Base-by-base conservation (phyloP, 2,329 filamentous ascomycete genomes). In the Dactylonectria estremocensis region DNA sequence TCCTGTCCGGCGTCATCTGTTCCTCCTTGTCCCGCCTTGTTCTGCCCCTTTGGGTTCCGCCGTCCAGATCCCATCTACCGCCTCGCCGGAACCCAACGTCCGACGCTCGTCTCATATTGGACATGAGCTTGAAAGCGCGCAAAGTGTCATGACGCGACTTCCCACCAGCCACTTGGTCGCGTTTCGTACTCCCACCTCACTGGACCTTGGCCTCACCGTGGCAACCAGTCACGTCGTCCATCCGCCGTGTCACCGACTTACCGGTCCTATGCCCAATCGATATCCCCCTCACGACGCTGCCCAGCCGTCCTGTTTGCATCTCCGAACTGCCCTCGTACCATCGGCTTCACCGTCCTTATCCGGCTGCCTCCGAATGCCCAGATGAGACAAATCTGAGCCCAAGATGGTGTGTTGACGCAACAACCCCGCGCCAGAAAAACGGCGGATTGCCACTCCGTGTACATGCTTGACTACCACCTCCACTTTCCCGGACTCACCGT, bases 211-310 rank as follows among this genome's bases (percentile, higher is more conserved):
- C 31, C 31, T 46, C 35, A 43, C 35, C 3, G 5, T 24, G 10
- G 53, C 53, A 45, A 53, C 54, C 54, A 64, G 35, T 43, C 24
- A 56, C 22, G 46, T 31, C 56, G 13, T 13, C 45, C 18, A 35
- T 20, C 52, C 58, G 54, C 33, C 28, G 49, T 64, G 55, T 24
- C 55, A 64, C 55, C 55, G 40, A 40, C 55, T 55, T 31, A 37
- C 54, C 55, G 37, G 28, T 24, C 33, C 11, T 50, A 50, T 31
- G 49, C 56, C 62, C 62, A 65, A 65, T 65, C 54, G 43, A 49
- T 31, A 10, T n/a, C 50, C 50, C 31, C n/a, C 28, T 13, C 18
- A 53, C n/a, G 33, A 18, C 28, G 18, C 40, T 18, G 40, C 28
- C 49, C 49, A 52, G 49, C 16, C 49, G 24, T 31, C 49, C 49